Evolutionary conservation across 768 basidiomycete species (phyloP).

Genomic region (Lactarius evosmus): DNA sequence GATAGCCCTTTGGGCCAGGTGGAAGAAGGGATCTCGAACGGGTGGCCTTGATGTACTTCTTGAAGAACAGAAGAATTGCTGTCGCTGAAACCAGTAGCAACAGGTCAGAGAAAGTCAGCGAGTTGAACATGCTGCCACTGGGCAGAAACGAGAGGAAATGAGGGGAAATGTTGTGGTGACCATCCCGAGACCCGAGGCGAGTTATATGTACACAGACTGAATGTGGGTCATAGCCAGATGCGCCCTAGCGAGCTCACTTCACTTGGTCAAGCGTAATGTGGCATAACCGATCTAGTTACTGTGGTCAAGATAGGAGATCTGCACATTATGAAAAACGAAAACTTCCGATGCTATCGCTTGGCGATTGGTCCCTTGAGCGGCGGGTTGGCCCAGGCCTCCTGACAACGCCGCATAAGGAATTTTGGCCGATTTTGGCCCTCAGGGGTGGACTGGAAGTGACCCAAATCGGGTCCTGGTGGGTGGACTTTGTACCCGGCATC

Average conservation of each 20-base stretch:
- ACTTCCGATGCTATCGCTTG: too few species aligned
- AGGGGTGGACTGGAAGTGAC: not conserved
- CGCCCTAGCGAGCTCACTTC: too few species aligned
- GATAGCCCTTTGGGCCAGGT: slow-evolving; percentile 28
- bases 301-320: too few species aligned
- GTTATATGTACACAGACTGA: not conserved
- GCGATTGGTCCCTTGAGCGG: too few species aligned
- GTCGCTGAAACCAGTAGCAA: not conserved
- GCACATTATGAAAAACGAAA: too few species aligned
- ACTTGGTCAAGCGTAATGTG: too few species aligned
- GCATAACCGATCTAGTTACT: too few species aligned
- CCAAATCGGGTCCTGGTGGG: too few species aligned
- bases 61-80: not conserved
- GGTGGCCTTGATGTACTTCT: not conserved
- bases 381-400: not conserved
- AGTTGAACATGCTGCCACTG: not conserved
- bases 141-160: not conserved
- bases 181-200: not conserved
- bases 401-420: not conserved
- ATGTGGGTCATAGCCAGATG: too few species aligned
- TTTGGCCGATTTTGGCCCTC: not conserved
- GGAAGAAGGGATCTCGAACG: slow-evolving; percentile 18
- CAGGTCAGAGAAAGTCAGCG: not conserved
- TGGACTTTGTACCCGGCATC: too few species aligned
- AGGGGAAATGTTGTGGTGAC: not conserved